phyloP scores from a whole-genome alignment of 768 basidiomycete species.

The Psilocybe cyanescens region DNA sequence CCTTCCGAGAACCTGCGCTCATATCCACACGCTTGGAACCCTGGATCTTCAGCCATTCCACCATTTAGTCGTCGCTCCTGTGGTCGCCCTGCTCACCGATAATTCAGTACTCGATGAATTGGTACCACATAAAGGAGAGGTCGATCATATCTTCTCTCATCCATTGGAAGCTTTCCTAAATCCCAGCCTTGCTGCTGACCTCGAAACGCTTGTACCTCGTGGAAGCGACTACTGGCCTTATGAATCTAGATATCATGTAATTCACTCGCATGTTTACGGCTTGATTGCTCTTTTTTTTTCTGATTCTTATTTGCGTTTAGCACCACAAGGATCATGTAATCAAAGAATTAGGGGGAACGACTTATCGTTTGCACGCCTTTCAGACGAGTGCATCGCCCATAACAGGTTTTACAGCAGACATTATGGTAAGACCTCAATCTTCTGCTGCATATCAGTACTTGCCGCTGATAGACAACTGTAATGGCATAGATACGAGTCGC shows the following conservation, averaged over 20 bases:
- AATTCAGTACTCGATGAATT: constrained; percentile 50
- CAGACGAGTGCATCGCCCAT: constrained; percentile 73
- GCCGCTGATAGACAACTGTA: background rate
- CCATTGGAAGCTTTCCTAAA: constrained; percentile 74
- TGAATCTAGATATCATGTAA: constrained; percentile 64
- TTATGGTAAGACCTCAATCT: constrained; percentile 53
- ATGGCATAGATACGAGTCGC: constrained; percentile 60
- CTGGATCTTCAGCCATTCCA: constrained; percentile 65
- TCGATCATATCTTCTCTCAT: constrained; percentile 76
- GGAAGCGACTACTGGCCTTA: constrained; percentile 77
- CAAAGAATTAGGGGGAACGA: constrained; percentile 44
- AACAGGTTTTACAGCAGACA: constrained; percentile 80
- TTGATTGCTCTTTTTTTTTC: background rate
- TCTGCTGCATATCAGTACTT: background rate
- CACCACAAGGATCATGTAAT: constrained; percentile 50
- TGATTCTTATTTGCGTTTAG: constrained; percentile 34
- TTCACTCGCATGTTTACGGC: constrained; percentile 22
- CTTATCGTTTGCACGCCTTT: constrained; percentile 79
- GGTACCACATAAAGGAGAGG: constrained; percentile 61
- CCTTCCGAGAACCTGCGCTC: constrained; percentile 56
- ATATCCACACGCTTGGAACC: constrained; percentile 62
- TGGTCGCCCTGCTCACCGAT: constrained; percentile 69
- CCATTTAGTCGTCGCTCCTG: constrained; percentile 73
- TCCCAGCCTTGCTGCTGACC: constrained; percentile 42
- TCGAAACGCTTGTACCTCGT: constrained; percentile 47